Conservation (phyloP, 805 yeast species). For the Starmera quercuum region DNA sequence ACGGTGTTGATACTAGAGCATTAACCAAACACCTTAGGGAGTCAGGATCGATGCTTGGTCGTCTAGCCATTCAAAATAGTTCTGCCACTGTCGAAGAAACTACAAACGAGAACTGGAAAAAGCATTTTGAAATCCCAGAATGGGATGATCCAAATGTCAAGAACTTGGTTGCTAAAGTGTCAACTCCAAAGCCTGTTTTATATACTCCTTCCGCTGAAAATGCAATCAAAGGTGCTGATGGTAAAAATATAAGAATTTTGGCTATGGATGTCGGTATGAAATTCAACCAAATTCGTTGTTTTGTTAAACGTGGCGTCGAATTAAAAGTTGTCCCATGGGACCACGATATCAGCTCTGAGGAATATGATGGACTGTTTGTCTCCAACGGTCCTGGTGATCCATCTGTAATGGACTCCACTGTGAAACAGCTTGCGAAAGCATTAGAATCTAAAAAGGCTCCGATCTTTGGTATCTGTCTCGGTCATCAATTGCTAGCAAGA, state of each 20-base stretch:
- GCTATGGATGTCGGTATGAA: slow-evolving; percentile 98
- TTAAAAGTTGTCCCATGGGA: slow-evolving; percentile 94
- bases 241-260: slow-evolving; percentile 71
- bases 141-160: slow-evolving; percentile 91
- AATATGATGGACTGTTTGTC: slow-evolving; percentile 90
- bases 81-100: slow-evolving; percentile 23
- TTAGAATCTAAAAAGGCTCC: slow-evolving; percentile 71
- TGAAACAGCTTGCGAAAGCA: slow-evolving; percentile 48
- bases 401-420: slow-evolving; percentile 65
- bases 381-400: slow-evolving; percentile 99
- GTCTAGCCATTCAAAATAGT: slow-evolving; percentile 59
- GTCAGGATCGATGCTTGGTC: slow-evolving; percentile 88
- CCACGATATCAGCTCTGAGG: slow-evolving; percentile 71
- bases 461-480: slow-evolving; percentile 95
- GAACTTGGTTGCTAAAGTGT: slow-evolving; percentile 89
- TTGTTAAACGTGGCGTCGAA: slow-evolving; percentile 93
- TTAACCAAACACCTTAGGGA: slow-evolving; percentile 90
- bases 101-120: slow-evolving; percentile 44
- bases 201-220: slow-evolving; percentile 61
- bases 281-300: slow-evolving; percentile 95
- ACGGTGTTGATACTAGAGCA: slow-evolving; percentile 96
- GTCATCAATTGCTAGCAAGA: slow-evolving; percentile 93
- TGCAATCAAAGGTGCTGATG: slow-evolving; percentile 56
- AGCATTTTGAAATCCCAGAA: slow-evolving; percentile 65
- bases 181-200: slow-evolving; percentile 65